These are phyloP conservation scores for Sporothrix mexicana DNA, from an alignment of 2,329 filamentous ascomycete species.

Conservation along the genomic window DNA sequence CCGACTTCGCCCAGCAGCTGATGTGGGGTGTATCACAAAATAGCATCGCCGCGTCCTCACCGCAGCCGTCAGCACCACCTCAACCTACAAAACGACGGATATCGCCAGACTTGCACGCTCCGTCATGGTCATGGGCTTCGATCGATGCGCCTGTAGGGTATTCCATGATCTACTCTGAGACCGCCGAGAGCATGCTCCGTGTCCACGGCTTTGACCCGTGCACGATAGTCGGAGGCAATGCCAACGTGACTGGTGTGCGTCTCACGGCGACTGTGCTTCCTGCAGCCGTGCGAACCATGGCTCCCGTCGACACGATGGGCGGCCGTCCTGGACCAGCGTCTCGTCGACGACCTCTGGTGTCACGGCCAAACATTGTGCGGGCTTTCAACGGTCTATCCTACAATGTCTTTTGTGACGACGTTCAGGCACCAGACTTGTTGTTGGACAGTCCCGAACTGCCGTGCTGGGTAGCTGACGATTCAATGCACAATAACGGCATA, in stretches of 20 bases:
- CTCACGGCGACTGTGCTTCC: background rate
- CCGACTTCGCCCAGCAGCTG: constrained; percentile 27
- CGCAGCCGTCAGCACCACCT: background rate
- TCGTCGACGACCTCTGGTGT: background rate
- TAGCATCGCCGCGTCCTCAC: background rate
- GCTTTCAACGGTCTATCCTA: constrained; percentile 23
- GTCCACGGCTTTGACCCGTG: background rate
- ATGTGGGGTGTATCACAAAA: constrained; percentile 26
- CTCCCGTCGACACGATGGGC: background rate
- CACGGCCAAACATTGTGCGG: constrained; percentile 13
- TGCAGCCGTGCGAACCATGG: background rate
- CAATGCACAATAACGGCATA: constrained; percentile 21
- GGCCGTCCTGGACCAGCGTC: background rate
- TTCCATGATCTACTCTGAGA: constrained; percentile 16
- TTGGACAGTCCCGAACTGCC: constrained; percentile 7
- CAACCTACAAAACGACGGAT: background rate
- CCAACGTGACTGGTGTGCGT: constrained; percentile 10
- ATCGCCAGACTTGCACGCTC: constrained; percentile 17
- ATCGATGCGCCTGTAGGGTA: constrained; percentile 30
- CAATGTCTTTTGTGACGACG: constrained; percentile 23
- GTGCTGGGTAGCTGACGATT: constrained; percentile 27
- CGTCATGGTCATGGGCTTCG: constrained; percentile 33
- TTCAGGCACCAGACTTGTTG: constrained; percentile 6
- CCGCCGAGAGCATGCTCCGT: constrained; percentile 9
- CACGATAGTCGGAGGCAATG: background rate